phyloP scores from a whole-genome alignment of 306 rosid genomes.

The Alnus glutinosa region DNA sequence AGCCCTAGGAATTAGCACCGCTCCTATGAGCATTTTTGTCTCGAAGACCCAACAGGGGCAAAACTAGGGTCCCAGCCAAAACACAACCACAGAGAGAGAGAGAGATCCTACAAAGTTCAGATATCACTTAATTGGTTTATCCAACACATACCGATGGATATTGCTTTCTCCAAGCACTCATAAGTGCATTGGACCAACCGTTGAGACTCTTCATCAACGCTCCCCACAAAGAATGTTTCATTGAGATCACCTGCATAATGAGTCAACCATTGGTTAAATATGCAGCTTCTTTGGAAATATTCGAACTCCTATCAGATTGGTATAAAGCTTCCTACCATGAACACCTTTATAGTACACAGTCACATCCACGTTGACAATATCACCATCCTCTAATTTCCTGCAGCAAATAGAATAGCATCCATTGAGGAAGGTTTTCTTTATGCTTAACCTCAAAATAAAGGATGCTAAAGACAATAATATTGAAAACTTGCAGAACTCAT shows the following conservation, averaged over 20 bases:
- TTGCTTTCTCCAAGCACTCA: slow-evolving; percentile 94
- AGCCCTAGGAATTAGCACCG: too few relatives aligned
- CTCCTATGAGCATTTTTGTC: too few relatives aligned
- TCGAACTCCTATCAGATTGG: background rate
- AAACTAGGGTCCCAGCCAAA: background rate
- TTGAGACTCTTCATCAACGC: slow-evolving; percentile 81
- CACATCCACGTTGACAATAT: slow-evolving; percentile 88
- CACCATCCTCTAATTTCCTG: slow-evolving; percentile 97
- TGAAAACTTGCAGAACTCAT: background rate
- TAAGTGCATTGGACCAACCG: slow-evolving; percentile 79
- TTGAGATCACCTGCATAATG: slow-evolving; percentile 80
- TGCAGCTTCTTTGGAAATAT: background rate
- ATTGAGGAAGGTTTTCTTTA: slow-evolving; percentile 11
- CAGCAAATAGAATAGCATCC: slow-evolving; percentile 28
- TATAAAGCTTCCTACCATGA: slow-evolving; percentile 57
- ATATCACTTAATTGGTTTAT: slow-evolving; percentile 9
- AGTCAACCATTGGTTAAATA: slow-evolving; percentile 17
- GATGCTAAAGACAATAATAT: background rate
- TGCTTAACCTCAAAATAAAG: background rate
- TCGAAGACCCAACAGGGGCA: too few relatives aligned
- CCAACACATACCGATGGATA: slow-evolving; percentile 70
- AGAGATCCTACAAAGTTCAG: slow-evolving; percentile 1
- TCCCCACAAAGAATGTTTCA: slow-evolving; percentile 95
- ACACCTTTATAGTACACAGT: slow-evolving; percentile 84
- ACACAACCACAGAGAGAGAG: background rate